Conservation (phyloP, 306 rosid species). For the Clitoria ternatea region DNA sequence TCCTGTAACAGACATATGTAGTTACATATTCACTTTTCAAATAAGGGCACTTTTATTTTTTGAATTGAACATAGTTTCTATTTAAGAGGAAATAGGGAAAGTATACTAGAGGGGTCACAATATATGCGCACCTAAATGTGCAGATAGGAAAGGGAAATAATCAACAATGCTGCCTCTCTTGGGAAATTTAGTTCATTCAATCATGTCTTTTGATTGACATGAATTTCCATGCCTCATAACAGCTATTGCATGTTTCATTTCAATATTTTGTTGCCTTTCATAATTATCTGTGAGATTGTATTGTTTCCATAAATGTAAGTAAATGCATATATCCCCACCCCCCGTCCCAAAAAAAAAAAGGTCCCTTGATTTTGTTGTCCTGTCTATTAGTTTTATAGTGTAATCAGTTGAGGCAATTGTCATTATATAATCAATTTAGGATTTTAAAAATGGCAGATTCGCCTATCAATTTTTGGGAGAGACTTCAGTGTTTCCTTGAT, state of each 20-base stretch:
- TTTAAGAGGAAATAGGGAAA: background rate
- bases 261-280: background rate
- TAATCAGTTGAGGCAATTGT: background rate
- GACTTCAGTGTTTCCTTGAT: slow-evolving; percentile 80
- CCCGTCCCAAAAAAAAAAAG: too few relatives aligned
- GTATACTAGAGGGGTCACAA: background rate
- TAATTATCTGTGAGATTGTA: background rate
- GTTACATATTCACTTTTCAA: background rate
- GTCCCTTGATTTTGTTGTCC: slow-evolving; percentile 15
- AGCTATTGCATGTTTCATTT: slow-evolving; percentile 2
- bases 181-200: background rate
- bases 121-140: background rate
- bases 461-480: slow-evolving; percentile 88
- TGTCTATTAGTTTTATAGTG: background rate
- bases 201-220: background rate
- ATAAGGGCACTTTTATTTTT: background rate
- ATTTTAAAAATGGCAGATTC: slow-evolving; percentile 47
- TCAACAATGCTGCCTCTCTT: background rate
- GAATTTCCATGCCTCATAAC: background rate
- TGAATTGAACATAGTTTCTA: background rate
- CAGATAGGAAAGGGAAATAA: background rate
- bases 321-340: too few relatives aligned
- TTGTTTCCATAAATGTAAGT: background rate
- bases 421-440: slow-evolving; percentile 11
- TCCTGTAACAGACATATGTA: background rate